These are phyloP conservation scores for Solanum rostratum DNA, from an alignment of 257 asterid genomes.

Conservation along the genomic window DNA sequence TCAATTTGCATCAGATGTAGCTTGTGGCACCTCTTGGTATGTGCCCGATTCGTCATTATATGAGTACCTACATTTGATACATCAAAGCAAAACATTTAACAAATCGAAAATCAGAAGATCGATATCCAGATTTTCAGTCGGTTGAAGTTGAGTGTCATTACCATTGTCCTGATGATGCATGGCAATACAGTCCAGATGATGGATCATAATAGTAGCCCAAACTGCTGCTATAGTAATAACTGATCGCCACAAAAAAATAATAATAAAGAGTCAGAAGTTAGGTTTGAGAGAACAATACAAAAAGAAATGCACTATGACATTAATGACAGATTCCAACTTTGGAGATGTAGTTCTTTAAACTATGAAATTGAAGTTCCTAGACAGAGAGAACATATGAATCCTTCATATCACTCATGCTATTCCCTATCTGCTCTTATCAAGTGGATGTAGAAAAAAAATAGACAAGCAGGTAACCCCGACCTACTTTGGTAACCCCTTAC, in stretches of 20 bases:
- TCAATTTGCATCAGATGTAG: constrained; percentile 20
- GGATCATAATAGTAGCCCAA: constrained; percentile 92
- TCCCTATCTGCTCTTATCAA: not conserved
- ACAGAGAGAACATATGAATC: not conserved
- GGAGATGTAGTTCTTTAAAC: not conserved
- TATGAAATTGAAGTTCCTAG: not conserved
- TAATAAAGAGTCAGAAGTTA: not conserved
- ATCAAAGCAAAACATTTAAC: not conserved
- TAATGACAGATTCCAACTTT: not conserved
- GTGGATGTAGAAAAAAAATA: not conserved
- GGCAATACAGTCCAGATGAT: constrained; percentile 68
- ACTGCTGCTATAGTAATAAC: constrained; percentile 88
- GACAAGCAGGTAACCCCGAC: not conserved
- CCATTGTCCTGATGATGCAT: constrained; percentile 86
- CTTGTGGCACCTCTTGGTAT: constrained; percentile 59
- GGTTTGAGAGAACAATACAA: not conserved
- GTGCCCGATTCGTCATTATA: constrained; percentile 57
- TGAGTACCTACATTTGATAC: constrained; percentile 38
- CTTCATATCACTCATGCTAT: not conserved
- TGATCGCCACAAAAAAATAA: not conserved
- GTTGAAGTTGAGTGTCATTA: constrained; percentile 11
- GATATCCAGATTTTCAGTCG: not conserved
- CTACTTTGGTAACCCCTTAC: not conserved
- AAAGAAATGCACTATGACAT: not conserved
- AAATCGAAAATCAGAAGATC: not conserved